Percentiles rank a stretch among this genome's conserved stretches.
phyloP scores from a whole-genome alignment of 495 filamentous ascomycete genomes.

The Penicillium waksmanii region DNA sequence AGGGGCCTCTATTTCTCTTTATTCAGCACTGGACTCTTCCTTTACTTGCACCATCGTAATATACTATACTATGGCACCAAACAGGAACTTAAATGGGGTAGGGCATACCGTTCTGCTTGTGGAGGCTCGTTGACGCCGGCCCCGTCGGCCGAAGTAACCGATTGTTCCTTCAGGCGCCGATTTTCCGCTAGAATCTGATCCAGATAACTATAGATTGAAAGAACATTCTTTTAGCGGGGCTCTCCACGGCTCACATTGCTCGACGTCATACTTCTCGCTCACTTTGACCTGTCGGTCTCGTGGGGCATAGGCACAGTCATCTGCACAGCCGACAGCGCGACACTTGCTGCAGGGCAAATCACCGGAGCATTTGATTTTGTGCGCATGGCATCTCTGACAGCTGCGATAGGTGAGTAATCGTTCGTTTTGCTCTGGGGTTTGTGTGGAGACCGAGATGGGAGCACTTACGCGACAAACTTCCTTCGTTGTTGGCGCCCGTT shows the following conservation, averaged over 20 bases:
- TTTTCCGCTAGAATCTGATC: conserved; percentile 43
- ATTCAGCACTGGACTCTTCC: not conserved
- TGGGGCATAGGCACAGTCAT: conserved; percentile 43
- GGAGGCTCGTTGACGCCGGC: conserved; percentile 30
- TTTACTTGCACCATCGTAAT: no score
- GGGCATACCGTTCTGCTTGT: conserved; percentile 17
- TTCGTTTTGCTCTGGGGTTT: not conserved
- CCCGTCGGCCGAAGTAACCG: conserved; percentile 34
- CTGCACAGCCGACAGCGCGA: conserved; percentile 37
- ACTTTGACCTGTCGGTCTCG: conserved; percentile 50
- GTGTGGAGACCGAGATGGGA: not conserved
- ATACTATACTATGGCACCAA: not conserved
- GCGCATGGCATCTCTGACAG: conserved; percentile 49
- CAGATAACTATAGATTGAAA: conserved; percentile 32
- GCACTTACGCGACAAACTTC: conserved; percentile 43
- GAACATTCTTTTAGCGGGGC: not conserved
- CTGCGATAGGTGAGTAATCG: conserved; percentile 23
- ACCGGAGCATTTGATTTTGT: conserved; percentile 53
- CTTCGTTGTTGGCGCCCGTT: conserved; percentile 31
- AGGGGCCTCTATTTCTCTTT: conserved; percentile 18
- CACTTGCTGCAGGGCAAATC: conserved; percentile 48
- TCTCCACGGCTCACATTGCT: not conserved
- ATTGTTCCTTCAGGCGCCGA: conserved; percentile 43
- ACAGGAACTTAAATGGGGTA: no score
- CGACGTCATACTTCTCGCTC: conserved; percentile 42